These are phyloP conservation scores for Naegleria lovaniensis DNA, from an alignment of 208 protist genomes.

Conservation along the genomic window DNA sequence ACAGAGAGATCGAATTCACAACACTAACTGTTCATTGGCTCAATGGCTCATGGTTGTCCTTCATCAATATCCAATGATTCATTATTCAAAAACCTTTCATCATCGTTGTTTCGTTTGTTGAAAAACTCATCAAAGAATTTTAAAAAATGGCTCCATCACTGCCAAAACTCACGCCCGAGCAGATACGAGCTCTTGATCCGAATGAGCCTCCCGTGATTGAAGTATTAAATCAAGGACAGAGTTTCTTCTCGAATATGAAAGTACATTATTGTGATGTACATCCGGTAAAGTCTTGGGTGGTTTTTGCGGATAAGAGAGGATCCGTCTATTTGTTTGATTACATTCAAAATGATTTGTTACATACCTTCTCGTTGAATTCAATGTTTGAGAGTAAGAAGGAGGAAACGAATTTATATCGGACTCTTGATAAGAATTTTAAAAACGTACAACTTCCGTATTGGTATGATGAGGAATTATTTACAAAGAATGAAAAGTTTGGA, in stretches of 20 bases:
- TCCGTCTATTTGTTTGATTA: slow-evolving; percentile 6
- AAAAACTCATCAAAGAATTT: no score
- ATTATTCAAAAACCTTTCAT: no score
- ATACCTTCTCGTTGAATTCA: background rate
- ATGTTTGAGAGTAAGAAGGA: slow-evolving; percentile 14
- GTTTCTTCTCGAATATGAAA: background rate
- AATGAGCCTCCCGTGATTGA: background rate
- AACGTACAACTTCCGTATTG: slow-evolving; percentile 14
- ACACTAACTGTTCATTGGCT: no score
- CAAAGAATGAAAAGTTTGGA: slow-evolving; percentile 22
- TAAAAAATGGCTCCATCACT: background rate
- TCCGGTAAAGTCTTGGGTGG: slow-evolving; percentile 12
- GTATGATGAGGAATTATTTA: slow-evolving; percentile 8
- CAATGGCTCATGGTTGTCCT: no score
- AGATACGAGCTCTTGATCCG: background rate
- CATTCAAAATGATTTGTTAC: background rate
- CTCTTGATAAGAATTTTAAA: slow-evolving; percentile 16
- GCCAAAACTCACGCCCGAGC: background rate
- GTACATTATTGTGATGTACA: background rate
- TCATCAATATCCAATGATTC: no score
- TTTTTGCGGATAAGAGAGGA: slow-evolving; percentile 12
- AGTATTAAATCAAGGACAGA: background rate
- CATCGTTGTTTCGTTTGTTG: no score
- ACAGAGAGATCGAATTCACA: no score
- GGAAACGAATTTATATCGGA: background rate